Base-by-base conservation (phyloP, 768 basidiomycete genomes). In the Xerocomellus chrysenteron region DNA sequence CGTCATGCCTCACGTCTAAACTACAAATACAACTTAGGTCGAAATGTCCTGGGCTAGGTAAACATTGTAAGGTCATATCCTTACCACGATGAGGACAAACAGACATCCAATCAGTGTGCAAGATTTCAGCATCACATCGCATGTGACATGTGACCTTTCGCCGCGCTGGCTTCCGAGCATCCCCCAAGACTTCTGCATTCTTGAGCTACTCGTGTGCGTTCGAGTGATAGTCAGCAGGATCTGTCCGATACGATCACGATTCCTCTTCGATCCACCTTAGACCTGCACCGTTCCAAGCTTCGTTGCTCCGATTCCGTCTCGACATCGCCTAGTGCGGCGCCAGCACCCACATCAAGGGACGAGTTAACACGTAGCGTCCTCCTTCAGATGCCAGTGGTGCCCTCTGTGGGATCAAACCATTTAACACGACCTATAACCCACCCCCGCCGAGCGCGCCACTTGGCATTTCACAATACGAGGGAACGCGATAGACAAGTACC, bases 401-500 rank as follows among this genome's bases (percentile, higher is more conserved):
- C 77, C 16, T 75, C 74, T 13, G 48, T 67, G n/a, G 59, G 46
- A 24, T 66, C 66, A 12, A 74, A 75, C 53, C 68, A 71, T 44
- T 52, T 78, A 3, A 75, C 74, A 28, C 59, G 54, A 13, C 65
- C 71, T 0, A 11, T 69, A 7, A 42, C 56, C 63, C 69, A 44
- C 53, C 56, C 3, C 60, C 62, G 17, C 65, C 24, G 67, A 74
- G 45, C 58, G 66, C 33, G 76, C 77, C 5, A 50, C 52, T 2
- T 61, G 68, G 52, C 68, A 78, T 13, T 80, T 79, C 50, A 51
- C 70, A 8, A 57, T 79, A 28, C 58, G 50, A 52, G 78, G 78
- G 4, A 79, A 77, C 43, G 76, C 74, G 2, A 74, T 79, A 36
- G 71, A 77, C 77, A 55, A 44, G 73, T 53, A 37, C 39, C 40